These are phyloP conservation scores for Termitomyces sp. DNA, from an alignment of 768 basidiomycete species.

Conservation along the genomic window DNA sequence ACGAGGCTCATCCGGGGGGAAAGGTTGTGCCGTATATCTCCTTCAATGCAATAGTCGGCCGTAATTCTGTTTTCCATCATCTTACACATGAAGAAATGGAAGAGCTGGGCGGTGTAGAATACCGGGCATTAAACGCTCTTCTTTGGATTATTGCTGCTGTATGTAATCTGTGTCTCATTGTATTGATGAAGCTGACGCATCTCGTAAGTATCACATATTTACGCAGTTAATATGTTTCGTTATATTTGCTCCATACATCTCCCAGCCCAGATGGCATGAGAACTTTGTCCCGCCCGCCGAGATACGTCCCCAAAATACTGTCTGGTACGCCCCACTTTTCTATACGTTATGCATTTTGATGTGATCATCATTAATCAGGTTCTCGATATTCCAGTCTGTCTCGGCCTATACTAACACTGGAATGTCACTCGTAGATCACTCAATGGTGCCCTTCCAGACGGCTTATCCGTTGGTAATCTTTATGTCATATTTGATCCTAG, in stretches of 20 bases:
- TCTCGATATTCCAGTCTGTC: slow-evolving; percentile 76
- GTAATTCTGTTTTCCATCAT: slow-evolving; percentile 67
- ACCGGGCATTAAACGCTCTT: slow-evolving; percentile 73
- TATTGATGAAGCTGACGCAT: not conserved
- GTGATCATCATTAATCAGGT: slow-evolving; percentile 47
- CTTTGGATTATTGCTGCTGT: slow-evolving; percentile 78
- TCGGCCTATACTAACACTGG: slow-evolving; percentile 91
- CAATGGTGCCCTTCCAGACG: slow-evolving; percentile 87
- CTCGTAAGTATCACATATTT: slow-evolving; percentile 68
- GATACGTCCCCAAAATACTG: slow-evolving; percentile 46
- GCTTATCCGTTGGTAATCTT: slow-evolving; percentile 79
- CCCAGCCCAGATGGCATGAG: slow-evolving; percentile 48
- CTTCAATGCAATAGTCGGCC: slow-evolving; percentile 81
- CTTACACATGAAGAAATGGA: slow-evolving; percentile 81
- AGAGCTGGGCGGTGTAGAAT: slow-evolving; percentile 93
- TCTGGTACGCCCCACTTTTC: slow-evolving; percentile 47
- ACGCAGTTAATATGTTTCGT: slow-evolving; percentile 65
- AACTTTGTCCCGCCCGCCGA: slow-evolving; percentile 59
- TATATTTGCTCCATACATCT: slow-evolving; percentile 79
- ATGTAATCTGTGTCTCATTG: slow-evolving; percentile 23
- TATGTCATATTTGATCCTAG: slow-evolving; percentile 72
- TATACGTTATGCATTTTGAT: not conserved
- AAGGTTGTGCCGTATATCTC: slow-evolving; percentile 73
- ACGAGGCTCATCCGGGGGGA: slow-evolving; percentile 33
- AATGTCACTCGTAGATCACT: slow-evolving; percentile 79